Percentiles rank a stretch among this genome's conserved stretches.
Conservation (phyloP, 306 rosid genomes). For the Quercus rubra region DNA sequence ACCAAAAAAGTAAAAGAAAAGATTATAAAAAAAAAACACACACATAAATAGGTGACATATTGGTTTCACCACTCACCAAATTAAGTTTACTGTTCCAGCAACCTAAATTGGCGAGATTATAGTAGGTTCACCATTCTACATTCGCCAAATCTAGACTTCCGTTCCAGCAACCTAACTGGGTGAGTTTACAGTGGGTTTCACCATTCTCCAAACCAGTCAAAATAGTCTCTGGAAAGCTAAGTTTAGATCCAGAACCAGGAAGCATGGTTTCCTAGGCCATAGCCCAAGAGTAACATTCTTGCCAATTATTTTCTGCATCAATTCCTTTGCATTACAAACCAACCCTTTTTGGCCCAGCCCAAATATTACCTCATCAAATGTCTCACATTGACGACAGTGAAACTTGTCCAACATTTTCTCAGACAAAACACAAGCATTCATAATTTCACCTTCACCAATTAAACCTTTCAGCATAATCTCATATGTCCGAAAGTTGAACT, state of each 20-base stretch:
- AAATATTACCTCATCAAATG: slow-evolving; percentile 48
- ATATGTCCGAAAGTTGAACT: slow-evolving; percentile 44
- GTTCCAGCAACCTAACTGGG: background rate
- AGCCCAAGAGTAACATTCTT: slow-evolving; percentile 45
- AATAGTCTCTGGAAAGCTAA: slow-evolving; percentile 33
- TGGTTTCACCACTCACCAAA: no score
- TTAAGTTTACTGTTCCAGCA: no score
- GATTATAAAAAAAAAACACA: background rate
- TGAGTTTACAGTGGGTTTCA: background rate
- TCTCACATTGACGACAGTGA: slow-evolving; percentile 38
- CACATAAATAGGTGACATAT: no score
- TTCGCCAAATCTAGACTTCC: background rate
- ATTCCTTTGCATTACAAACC: slow-evolving; percentile 38
- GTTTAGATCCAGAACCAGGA: slow-evolving; percentile 28
- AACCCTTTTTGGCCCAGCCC: slow-evolving; percentile 56
- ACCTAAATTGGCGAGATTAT: background rate
- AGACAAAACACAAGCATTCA: slow-evolving; percentile 45
- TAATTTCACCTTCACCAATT: slow-evolving; percentile 41
- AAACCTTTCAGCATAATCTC: slow-evolving; percentile 59
- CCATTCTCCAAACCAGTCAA: slow-evolving; percentile 20
- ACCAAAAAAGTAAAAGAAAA: background rate
- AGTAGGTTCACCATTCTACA: no score
- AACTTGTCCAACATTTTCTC: slow-evolving; percentile 62
- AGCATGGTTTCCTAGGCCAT: slow-evolving; percentile 58
- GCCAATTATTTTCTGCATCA: slow-evolving; percentile 44